These are phyloP conservation scores for Heritiera littoralis DNA, from an alignment of 345 rosid species.

Conservation along the genomic window DNA sequence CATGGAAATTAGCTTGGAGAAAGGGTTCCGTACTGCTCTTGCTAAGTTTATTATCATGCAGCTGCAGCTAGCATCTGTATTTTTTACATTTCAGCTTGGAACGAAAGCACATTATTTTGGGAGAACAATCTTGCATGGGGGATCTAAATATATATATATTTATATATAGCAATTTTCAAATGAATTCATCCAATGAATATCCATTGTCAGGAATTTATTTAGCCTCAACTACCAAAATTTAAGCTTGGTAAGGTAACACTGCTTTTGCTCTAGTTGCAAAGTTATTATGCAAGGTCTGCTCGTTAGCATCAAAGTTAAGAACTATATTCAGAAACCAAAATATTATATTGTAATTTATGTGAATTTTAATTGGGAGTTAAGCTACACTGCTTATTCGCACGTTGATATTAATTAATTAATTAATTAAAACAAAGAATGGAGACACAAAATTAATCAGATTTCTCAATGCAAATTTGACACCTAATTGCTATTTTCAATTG, in stretches of 20 bases:
- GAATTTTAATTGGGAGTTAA: not conserved
- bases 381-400: no score
- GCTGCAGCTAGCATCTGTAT: slow-evolving; percentile 46
- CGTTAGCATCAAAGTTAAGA: not conserved
- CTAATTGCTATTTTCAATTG: no score
- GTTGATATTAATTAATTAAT: no score
- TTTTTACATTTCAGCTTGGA: slow-evolving; percentile 51
- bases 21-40: slow-evolving; percentile 45
- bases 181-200: no score
- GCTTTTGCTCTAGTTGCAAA: not conserved
- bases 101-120: slow-evolving; percentile 47
- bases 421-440: no score
- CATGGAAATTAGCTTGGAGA: slow-evolving; percentile 51
- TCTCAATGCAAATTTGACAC: no score
- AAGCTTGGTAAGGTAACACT: not conserved
- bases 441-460: no score
- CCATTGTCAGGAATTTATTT: not conserved
- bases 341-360: not conserved
- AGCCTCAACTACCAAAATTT: not conserved
- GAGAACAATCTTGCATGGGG: slow-evolving; percentile 35
- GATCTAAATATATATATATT: slow-evolving; percentile 19
- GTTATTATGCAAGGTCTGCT: not conserved
- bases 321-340: not conserved
- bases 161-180: no score
- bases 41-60: slow-evolving; percentile 47